Evolutionary conservation across 805 yeast genomes (phyloP).

Genomic region (Yarrowia sp.): DNA sequence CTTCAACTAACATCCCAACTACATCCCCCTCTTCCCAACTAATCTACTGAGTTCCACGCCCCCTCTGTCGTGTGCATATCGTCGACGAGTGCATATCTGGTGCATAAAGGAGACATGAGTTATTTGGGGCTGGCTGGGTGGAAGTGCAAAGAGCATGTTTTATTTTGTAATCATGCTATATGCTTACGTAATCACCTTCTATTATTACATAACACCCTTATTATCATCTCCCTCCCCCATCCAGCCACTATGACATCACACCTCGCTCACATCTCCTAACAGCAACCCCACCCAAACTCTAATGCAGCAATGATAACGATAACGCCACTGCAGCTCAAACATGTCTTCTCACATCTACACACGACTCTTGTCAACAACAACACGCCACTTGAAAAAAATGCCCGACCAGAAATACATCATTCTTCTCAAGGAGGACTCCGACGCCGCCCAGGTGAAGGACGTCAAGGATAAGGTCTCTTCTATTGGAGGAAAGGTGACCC

Average conservation of each 20-base stretch:
- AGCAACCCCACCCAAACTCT: slow-evolving; percentile 24
- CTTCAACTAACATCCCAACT: too few species aligned
- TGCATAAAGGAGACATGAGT: too few species aligned
- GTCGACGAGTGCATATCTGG: too few species aligned
- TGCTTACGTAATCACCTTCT: too few species aligned
- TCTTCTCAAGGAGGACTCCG: slow-evolving; percentile 39
- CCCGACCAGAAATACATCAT: slow-evolving; percentile 25
- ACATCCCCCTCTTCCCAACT: too few species aligned
- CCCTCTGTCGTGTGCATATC: too few species aligned
- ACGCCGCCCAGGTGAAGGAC: slow-evolving; percentile 19
- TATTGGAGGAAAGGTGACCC: slow-evolving; percentile 31
- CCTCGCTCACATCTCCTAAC: neutral
- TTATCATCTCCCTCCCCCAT: too few species aligned
- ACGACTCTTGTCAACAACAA: slow-evolving; percentile 14
- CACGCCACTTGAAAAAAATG: neutral
- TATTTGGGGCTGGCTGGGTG: too few species aligned
- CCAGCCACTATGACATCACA: neutral
- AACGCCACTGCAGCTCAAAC: neutral
- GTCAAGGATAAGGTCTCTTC: slow-evolving; percentile 28
- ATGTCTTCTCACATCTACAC: neutral
- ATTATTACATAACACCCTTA: too few species aligned
- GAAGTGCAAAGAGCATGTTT: too few species aligned
- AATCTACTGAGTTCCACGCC: too few species aligned
- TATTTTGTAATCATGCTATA: too few species aligned
- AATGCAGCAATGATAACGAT: slow-evolving; percentile 24